Base-by-base conservation (phyloP, 1,284 basidiomycete species). In the Sphaerobolus stellatus region DNA sequence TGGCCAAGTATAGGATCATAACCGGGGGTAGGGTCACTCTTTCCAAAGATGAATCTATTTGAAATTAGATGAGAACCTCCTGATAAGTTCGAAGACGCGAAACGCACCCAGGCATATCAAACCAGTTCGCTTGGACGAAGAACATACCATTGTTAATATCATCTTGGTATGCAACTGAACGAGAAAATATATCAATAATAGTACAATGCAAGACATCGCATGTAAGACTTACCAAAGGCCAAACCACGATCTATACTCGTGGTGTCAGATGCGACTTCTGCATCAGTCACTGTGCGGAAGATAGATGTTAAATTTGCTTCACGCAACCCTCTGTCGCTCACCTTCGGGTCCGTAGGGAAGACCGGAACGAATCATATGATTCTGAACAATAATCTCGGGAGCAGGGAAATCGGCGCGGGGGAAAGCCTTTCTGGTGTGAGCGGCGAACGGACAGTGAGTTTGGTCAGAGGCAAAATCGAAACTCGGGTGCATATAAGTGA, bases 311-410 rank as follows among this genome's bases (percentile, higher is more conserved):
- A 27, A 22, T 18, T 20, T 11, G 4, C 22, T 43, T 3, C 13
- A 22, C 13, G 13, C 11, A 4, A 43, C 13, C 13, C 7, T 43
- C 33, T 36, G 18, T 24, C 29, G 27, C 13, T 43, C 13, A 43
- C 41, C 41, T 43, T 70, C 69, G 5, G 53, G 54, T 2, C 70
- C 69, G 48, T 68, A 70, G n/a, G 68, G 65, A 45, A 69, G 58
- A 6, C 62, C 66, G 5, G 58, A 56, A 16, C 68, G 62, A 6
- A 66, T 55, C 40, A 67, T 57, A 41, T 14, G 54, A 36, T 9
- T 59, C 38, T n/a, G 64, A 63, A 27, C 58, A 18, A 27, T 24
- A 29, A 67, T 18, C 41, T 60, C 57, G 27, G 68, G 50, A 36
- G 56, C 61, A 6, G 66, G 64, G 16, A 61, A 47, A 33, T 68